These are phyloP conservation scores for Amanita brunnescens DNA, from an alignment of 768 basidiomycete genomes.

Conservation along the genomic window DNA sequence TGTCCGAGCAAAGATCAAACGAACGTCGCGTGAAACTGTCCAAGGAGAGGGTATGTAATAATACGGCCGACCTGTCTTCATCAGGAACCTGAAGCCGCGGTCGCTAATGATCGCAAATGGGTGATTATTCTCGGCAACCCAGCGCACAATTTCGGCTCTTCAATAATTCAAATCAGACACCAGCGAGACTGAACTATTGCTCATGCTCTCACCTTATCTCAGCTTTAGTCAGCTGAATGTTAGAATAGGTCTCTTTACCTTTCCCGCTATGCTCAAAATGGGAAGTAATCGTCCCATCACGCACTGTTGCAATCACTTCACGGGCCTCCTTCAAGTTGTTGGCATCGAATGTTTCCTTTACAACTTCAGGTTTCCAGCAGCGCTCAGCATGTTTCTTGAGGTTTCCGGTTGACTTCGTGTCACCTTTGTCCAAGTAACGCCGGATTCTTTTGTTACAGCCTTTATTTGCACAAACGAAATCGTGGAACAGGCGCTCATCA, in stretches of 20 bases:
- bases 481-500: background rate
- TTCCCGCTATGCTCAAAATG: conserved; percentile 4
- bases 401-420: conserved; percentile 7
- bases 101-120: conserved; percentile 18
- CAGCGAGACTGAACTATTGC: background rate
- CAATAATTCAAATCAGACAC: background rate
- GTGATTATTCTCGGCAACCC: background rate
- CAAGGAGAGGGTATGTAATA: conserved; percentile 14
- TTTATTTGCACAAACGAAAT: conserved; percentile 5
- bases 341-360: background rate
- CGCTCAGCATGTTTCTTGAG: conserved; percentile 7
- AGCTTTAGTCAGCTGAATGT: conserved; percentile 15
- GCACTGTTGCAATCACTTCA: background rate
- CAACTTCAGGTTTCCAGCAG: conserved; percentile 4
- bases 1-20: conserved; percentile 11
- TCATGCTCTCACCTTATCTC: conserved; percentile 15
- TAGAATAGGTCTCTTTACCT: conserved; percentile 13
- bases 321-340: conserved; percentile 4
- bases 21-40: conserved; percentile 15
- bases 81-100: conserved; percentile 14
- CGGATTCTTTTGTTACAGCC: background rate
- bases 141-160: conserved; percentile 12
- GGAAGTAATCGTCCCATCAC: conserved; percentile 1
- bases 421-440: conserved; percentile 4
- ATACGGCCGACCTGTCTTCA: conserved; percentile 18